Conservation (phyloP, 2,329 filamentous ascomycete species). For the Sphaerulina populicola region DNA sequence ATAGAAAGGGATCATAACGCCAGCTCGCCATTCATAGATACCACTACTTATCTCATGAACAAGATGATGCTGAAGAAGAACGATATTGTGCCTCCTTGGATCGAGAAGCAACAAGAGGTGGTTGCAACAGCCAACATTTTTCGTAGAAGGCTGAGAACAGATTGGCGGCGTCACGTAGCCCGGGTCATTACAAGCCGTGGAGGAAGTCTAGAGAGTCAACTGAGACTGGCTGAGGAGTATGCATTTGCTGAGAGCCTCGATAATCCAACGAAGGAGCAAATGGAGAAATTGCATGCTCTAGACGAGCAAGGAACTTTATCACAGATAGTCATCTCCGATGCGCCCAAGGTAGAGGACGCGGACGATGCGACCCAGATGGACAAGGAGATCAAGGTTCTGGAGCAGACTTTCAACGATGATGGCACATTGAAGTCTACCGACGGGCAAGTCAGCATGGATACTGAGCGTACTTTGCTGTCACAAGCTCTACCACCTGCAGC, state of each 20-base stretch:
- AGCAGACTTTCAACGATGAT: slow-evolving; percentile 29
- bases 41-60: slow-evolving; percentile 96
- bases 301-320: slow-evolving; percentile 42
- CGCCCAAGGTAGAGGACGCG: slow-evolving; percentile 31
- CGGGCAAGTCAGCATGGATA: slow-evolving; percentile 16
- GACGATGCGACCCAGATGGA: slow-evolving; percentile 11
- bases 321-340: slow-evolving; percentile 41
- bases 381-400: slow-evolving; percentile 34
- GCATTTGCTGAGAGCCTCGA: slow-evolving; percentile 62
- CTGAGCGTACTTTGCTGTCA: slow-evolving; percentile 13
- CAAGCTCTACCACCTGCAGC: slow-evolving; percentile 13
- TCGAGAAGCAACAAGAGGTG: slow-evolving; percentile 94
- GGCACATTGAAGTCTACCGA: slow-evolving; percentile 22
- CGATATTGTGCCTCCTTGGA: slow-evolving; percentile 94
- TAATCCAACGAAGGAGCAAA: slow-evolving; percentile 48
- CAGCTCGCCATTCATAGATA: slow-evolving; percentile 84
- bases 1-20: slow-evolving; percentile 75
- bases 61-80: slow-evolving; percentile 88
- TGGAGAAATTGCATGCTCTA: slow-evolving; percentile 40
- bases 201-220: slow-evolving; percentile 64
- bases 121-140: slow-evolving; percentile 61
- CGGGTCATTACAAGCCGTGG: slow-evolving; percentile 69
- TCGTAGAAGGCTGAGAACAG: slow-evolving; percentile 61
- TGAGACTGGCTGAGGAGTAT: slow-evolving; percentile 61
- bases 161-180: slow-evolving; percentile 79